Evolutionary conservation across 768 basidiomycete species (phyloP), one percentile per base, ranked within the genome.

Genomic region (Rhodotorula babjevae): DNA sequence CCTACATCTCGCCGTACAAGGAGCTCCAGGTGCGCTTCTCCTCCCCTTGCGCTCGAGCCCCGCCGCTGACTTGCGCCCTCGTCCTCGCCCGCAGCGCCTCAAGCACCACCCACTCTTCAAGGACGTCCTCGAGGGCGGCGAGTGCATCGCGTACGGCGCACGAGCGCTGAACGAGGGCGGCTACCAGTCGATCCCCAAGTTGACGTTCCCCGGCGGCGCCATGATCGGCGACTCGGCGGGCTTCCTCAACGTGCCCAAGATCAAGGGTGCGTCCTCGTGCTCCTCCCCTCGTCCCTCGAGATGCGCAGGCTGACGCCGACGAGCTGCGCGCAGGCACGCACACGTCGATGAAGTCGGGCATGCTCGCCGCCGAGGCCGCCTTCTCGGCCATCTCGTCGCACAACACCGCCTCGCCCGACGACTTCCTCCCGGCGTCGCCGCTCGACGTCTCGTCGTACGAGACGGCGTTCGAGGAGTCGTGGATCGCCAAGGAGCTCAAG

Each of bases 331-430:
- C 53, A 76, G 74, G 76, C 40, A 95, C 94, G 0, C 96, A 98
- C 80, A 98, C 94, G 71, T 93, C 95, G 6, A 98, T 99, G 96
- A 94, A 98, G 85, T 92, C 90, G 50, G 96, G 96, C 42, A 97
- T 97, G 90, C 84, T 98, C 29, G 95, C 93, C 42, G 95, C 92
- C 2, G 94, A 99, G 80, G 85, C 90, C 0, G 91, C 91, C 0
- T 93, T 84, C 76, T 84, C 87, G 11, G 85, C 85, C 9, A 82
- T 95, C 62, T 81, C 83, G 14, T 10, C 58, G 40, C 67, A 81
- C 19, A 65, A 72, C 62, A 67, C 69, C 55, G 36, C 72, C 55
- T 72, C 71, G 42, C 70, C 70, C 31, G 78, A 78, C 23, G 81
- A 80, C 40, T 50, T n/a, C 52, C 31, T 18, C 69, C 74, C 31